A percentile compares a stretch with the other conserved stretches of the same genome.
Evolutionary conservation across 1,284 basidiomycete genomes (phyloP).

Genomic region (Farysia itapuensis): DNA sequence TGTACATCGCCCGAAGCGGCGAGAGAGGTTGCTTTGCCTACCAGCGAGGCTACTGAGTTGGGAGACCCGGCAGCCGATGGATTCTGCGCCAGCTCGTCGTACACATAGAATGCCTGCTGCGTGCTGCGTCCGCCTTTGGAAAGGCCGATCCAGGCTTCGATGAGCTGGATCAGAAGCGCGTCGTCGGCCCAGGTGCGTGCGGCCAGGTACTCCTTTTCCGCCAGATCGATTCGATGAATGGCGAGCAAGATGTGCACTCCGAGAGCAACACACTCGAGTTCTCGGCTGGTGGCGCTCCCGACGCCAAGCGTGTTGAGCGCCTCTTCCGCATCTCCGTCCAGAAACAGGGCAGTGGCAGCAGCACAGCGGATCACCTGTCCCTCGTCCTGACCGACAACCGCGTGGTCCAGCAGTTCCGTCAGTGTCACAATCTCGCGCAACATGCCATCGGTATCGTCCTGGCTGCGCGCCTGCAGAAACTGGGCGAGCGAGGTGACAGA

Average conservation of each 20-base stretch:
- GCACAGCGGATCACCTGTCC: conserved; percentile 41
- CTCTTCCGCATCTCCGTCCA: conserved; percentile 44
- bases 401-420: conserved; percentile 51
- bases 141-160: conserved; percentile 58
- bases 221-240: conserved; percentile 53
- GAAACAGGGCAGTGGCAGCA: conserved; percentile 46
- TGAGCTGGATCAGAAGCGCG: conserved; percentile 54
- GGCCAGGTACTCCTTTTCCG: conserved; percentile 52
- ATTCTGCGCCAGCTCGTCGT: conserved; percentile 57
- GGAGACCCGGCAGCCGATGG: conserved; percentile 23
- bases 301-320: conserved; percentile 51
- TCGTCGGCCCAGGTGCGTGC: conserved; percentile 56
- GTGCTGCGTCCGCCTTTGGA: conserved; percentile 49
- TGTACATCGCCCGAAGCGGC: conserved; percentile 37
- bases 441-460: conserved; percentile 14
- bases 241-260: conserved; percentile 57
- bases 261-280: conserved; percentile 55
- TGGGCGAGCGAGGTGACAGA: conserved; percentile 45
- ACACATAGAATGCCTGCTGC: conserved; percentile 59
- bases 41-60: conserved; percentile 34
- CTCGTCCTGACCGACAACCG: conserved; percentile 37
- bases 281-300: conserved; percentile 25
- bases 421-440: conserved; percentile 42
- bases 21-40: conserved; percentile 51
- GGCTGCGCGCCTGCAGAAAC: conserved; percentile 36